A percentile compares a stretch with the other conserved stretches of the same genome.
These are phyloP conservation scores for Aspergillus alliaceus DNA, from an alignment of 2,329 filamentous ascomycete species.

Conservation along the genomic window DNA sequence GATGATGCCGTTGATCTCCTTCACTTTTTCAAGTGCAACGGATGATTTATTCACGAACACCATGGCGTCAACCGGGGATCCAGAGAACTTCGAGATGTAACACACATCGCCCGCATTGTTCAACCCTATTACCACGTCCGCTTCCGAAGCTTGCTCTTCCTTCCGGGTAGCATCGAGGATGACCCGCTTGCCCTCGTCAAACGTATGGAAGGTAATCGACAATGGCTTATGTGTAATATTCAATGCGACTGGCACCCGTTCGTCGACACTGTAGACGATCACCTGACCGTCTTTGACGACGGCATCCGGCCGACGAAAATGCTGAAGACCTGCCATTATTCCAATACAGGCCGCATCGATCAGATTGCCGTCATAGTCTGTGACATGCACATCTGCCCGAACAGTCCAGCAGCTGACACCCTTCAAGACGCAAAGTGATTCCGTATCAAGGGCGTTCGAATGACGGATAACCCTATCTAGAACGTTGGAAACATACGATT, in stretches of 20 bases:
- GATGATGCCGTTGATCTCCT: constrained; percentile 73
- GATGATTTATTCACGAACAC: constrained; percentile 73
- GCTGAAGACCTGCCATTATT: constrained; percentile 81
- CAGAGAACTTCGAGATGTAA: constrained; percentile 87
- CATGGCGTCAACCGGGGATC: constrained; percentile 76
- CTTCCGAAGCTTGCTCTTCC: constrained; percentile 59
- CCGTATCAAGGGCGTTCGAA: constrained; percentile 88
- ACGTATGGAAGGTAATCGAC: constrained; percentile 87
- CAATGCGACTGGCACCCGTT: constrained; percentile 85
- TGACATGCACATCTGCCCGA: constrained; percentile 85
- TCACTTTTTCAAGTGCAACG: constrained; percentile 74
- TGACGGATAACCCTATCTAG: constrained; percentile 93
- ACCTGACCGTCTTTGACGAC: constrained; percentile 80
- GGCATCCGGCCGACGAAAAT: constrained; percentile 89
- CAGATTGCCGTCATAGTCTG: constrained; percentile 87
- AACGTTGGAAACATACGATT: constrained; percentile 80
- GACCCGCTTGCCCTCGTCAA: constrained; percentile 49
- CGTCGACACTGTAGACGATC: constrained; percentile 78
- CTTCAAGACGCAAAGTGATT: constrained; percentile 90
- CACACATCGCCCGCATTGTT: constrained; percentile 90
- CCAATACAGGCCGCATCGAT: constrained; percentile 84
- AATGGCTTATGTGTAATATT: constrained; percentile 91
- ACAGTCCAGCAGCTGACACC: constrained; percentile 90
- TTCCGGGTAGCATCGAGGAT: constrained; percentile 48
- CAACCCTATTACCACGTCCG: constrained; percentile 74